Evolutionary conservation across 2,329 filamentous ascomycete genomes (phyloP).

Genomic region (Aulographum hederae): DNA sequence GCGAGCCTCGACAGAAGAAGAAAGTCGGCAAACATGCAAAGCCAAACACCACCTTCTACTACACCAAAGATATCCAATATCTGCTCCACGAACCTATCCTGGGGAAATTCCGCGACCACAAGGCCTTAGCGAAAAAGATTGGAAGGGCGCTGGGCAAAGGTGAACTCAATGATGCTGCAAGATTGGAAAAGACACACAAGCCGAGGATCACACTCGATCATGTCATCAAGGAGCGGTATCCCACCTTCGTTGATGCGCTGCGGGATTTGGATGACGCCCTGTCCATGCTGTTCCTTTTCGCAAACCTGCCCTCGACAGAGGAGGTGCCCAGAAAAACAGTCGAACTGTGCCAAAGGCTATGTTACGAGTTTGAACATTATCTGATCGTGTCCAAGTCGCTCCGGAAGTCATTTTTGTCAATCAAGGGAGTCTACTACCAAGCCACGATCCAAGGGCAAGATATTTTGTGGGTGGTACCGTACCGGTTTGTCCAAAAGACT

Average conservation of each 20-base stretch:
- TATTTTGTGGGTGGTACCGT: conserved; percentile 90
- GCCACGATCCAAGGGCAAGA: conserved; percentile 94
- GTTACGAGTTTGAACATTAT: conserved; percentile 95
- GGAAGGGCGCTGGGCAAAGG: conserved; percentile 78
- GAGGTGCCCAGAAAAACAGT: conserved; percentile 91
- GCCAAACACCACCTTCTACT: conserved; percentile 79
- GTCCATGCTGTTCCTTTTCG: conserved; percentile 94
- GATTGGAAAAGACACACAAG: conserved; percentile 80
- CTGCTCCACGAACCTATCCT: conserved; percentile 91
- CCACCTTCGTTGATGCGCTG: conserved; percentile 86
- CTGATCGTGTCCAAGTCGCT: conserved; percentile 81
- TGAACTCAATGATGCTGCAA: conserved; percentile 73
- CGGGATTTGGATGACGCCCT: conserved; percentile 92
- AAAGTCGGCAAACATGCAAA: conserved; percentile 87
- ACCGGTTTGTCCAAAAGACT: conserved; percentile 91
- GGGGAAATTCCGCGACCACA: conserved; percentile 91
- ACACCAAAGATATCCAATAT: conserved; percentile 94
- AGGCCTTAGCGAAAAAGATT: conserved; percentile 95
- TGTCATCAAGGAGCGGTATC: conserved; percentile 94
- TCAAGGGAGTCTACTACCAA: conserved; percentile 99
- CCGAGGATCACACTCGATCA: conserved; percentile 86
- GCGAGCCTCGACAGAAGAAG: conserved; percentile 91
- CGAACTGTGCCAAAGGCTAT: conserved; percentile 79
- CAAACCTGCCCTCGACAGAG: conserved; percentile 78
- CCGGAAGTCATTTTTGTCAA: conserved; percentile 90